A percentile compares a stretch with the other conserved stretches of the same genome.
These are phyloP conservation scores for Acacia melanoxylon DNA, from an alignment of 306 rosid genomes.

Conservation along the genomic window DNA sequence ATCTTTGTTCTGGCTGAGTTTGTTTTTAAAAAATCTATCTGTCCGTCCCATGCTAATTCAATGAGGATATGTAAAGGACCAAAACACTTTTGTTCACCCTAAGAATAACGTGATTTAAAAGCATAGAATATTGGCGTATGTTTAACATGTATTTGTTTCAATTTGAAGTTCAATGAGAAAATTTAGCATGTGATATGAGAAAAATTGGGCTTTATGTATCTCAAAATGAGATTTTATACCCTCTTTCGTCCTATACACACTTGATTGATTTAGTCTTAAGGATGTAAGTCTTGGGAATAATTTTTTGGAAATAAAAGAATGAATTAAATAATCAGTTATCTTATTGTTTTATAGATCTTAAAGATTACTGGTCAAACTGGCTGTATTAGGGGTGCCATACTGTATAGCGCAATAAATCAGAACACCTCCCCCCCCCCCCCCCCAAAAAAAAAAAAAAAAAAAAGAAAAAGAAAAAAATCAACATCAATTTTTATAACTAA, in stretches of 20 bases:
- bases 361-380: background rate
- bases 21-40: background rate
- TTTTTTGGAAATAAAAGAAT: background rate
- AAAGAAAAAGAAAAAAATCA: background rate
- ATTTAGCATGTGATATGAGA: slow-evolving; percentile 3
- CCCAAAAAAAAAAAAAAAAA: no score
- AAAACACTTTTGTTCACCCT: background rate
- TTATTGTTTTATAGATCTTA: background rate
- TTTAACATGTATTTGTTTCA: background rate
- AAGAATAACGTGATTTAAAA: background rate
- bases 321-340: background rate
- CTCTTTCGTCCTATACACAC: background rate
- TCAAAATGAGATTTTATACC: background rate
- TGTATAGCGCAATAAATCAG: background rate
- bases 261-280: background rate
- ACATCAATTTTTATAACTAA: background rate
- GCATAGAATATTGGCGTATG: slow-evolving; percentile 3
- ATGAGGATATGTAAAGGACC: slow-evolving; percentile 9
- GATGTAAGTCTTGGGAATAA: background rate
- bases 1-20: background rate
- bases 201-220: background rate
- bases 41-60: background rate
- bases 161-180: slow-evolving; percentile 21
- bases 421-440: background rate
- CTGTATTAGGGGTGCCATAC: slow-evolving; percentile 1